A percentile compares a stretch with the other conserved stretches of the same genome.
phyloP scores from a whole-genome alignment of 108 stramenopile genomes.

The Skeletonema costatum region DNA sequence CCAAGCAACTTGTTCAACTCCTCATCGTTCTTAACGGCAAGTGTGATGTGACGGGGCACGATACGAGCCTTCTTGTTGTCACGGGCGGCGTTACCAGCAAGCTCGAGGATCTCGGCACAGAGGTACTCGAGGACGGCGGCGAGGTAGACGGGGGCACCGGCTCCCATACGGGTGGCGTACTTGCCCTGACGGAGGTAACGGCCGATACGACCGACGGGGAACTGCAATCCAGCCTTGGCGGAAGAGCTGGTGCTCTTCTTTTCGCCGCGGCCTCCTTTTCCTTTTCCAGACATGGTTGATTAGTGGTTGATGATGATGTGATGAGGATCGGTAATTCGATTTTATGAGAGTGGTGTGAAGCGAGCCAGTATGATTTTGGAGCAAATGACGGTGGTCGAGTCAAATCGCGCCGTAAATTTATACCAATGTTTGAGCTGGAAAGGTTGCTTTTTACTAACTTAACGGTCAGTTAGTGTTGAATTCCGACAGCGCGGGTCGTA shows the following conservation, averaged over 20 bases:
- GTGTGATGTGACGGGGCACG: constrained; percentile 92
- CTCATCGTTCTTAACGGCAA: constrained; percentile 91
- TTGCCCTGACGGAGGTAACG: constrained; percentile 96
- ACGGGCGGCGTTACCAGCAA: constrained; percentile 94
- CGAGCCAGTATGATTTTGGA: neutral
- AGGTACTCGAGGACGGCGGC: constrained; percentile 58
- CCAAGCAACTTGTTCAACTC: constrained; percentile 91
- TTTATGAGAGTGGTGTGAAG: neutral
- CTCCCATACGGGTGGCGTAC: constrained; percentile 93
- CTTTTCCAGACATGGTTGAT: constrained; percentile 43
- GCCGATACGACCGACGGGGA: constrained; percentile 95
- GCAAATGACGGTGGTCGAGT: neutral
- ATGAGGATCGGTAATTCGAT: neutral
- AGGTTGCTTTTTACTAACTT: neutral
- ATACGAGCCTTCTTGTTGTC: constrained; percentile 97
- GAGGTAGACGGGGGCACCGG: constrained; percentile 93
- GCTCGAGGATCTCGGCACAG: constrained; percentile 92
- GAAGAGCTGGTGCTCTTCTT: constrained; percentile 84
- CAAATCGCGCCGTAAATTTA: neutral
- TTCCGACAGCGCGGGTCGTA: neutral
- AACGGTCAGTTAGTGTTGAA: neutral
- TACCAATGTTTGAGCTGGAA: neutral
- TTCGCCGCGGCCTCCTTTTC: constrained; percentile 60
- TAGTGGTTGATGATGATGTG: neutral
- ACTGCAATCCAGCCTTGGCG: constrained; percentile 95